These are phyloP conservation scores for Uronychia binucleata DNA, from an alignment of 73 alveolate species.

Conservation along the genomic window DNA sequence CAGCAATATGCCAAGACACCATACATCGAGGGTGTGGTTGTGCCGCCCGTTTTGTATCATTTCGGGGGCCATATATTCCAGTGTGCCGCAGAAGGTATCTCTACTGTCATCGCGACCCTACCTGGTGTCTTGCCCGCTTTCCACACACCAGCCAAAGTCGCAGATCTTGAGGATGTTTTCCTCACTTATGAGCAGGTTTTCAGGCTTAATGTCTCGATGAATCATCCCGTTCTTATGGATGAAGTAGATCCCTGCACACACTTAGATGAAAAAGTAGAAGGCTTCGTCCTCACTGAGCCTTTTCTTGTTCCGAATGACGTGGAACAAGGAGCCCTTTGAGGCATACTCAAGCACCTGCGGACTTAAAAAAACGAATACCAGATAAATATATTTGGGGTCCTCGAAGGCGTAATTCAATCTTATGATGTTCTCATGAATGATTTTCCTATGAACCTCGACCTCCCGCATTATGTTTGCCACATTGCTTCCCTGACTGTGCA, in stretches of 20 bases:
- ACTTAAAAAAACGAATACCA: conserved; percentile 15
- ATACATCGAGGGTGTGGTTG: conserved; percentile 88
- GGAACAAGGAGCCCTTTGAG: conserved; percentile 71
- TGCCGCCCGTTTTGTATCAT: conserved; percentile 84
- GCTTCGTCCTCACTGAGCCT: conserved; percentile 80
- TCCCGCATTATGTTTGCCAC: conserved; percentile 67
- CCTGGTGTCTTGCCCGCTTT: conserved; percentile 46
- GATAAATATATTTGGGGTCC: conserved; percentile 68
- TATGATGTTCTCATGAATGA: conserved; percentile 80
- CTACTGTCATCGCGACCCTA: conserved; percentile 62
- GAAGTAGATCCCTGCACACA: conserved; percentile 73
- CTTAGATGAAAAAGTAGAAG: conserved; percentile 73
- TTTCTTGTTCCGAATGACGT: conserved; percentile 55
- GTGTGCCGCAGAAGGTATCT: conserved; percentile 97
- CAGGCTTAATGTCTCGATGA: conserved; percentile 95
- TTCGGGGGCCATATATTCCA: conserved; percentile 99
- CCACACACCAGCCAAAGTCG: conserved; percentile 97
- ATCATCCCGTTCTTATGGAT: conserved; percentile 78
- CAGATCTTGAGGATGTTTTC: conserved; percentile 84
- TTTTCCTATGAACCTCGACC: conserved; percentile 73
- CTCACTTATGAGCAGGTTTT: conserved; percentile 85
- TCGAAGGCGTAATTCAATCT: conserved; percentile 81
- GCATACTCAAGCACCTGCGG: conserved; percentile 77
- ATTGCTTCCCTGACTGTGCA: conserved; percentile 28
- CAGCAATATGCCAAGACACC: conserved; percentile 93